Evolutionary conservation across 495 filamentous ascomycete genomes (phyloP), one percentile per base, ranked within the genome.

Genomic region (Lentithecium fluviatile): DNA sequence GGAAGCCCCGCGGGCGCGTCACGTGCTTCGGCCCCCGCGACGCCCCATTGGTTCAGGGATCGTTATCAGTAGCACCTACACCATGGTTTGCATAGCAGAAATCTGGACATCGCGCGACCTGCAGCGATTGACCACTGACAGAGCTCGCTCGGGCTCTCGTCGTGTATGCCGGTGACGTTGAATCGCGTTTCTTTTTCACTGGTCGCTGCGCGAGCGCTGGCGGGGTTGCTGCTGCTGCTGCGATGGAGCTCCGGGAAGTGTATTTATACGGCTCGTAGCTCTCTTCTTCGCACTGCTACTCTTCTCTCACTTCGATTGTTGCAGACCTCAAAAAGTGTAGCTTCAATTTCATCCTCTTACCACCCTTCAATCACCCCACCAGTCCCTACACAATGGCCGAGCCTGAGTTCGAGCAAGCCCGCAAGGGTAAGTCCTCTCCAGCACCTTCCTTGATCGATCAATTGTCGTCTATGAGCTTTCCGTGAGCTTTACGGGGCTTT

Each of bases 331-430:
- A n/a, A n/a, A n/a, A n/a, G 19, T 46, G 8, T 12, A 17, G 20
- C 21, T 40, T 21, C 29, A 2, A 23, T 6, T 15, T 10, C 53
- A 32, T 2, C 13, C 34, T 37, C 37, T 12, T 24, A 24, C 37
- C 11, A 52, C 19, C 21, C 32, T 8, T 52, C 40, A 19, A 59
- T 23, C 51, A 32, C 15, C 29, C 45, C 24, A 48, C 42, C 17
- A 34, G 8, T 50, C 45, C 29, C 7, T 38, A 46, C 58, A 57
- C 51, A 61, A 62, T 65, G 60, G 50, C 62, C 46, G 94, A 98
- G 82, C 93, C 94, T 72, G 94, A 98, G 80, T 98, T 97, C 80
- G 86, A 97, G 85, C 94, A 98, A 82, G 94, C 94, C 65, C 95
- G 95, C 83, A 91, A 94, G 78, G 92, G 92, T 96, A 79, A 73